These are phyloP conservation scores for Cytidiella melzeri DNA, from an alignment of 768 basidiomycete genomes.

Conservation along the genomic window DNA sequence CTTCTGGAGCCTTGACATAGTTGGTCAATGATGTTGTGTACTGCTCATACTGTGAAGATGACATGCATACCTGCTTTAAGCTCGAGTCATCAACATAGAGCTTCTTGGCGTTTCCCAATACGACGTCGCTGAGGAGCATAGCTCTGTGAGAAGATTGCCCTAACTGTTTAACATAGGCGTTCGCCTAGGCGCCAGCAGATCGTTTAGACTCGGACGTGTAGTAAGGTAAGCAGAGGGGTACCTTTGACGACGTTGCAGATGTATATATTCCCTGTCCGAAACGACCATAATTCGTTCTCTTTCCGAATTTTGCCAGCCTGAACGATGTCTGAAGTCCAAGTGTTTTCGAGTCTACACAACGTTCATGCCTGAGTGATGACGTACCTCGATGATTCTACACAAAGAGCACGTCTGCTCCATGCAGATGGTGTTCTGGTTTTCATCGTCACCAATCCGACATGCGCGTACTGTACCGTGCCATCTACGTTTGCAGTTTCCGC, in stretches of 20 bases:
- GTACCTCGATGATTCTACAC: constrained; percentile 7
- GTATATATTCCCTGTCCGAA: constrained; percentile 11
- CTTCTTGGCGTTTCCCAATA: constrained; percentile 48
- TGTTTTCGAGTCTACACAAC: not conserved
- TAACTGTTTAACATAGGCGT: constrained; percentile 5
- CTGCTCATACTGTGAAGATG: too few relatives aligned
- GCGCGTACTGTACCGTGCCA: constrained; percentile 10
- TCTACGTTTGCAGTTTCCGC: constrained; percentile 3
- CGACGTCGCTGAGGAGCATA: constrained; percentile 9
- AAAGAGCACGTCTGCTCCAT: not conserved
- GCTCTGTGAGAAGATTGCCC: constrained; percentile 1
- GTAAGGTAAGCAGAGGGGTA: not conserved
- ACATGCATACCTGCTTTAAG: constrained; percentile 29
- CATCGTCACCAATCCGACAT: constrained; percentile 7
- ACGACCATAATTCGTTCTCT: constrained; percentile 4
- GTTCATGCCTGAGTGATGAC: not conserved
- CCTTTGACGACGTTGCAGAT: constrained; percentile 11
- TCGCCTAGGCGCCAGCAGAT: not conserved
- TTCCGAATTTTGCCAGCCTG: not conserved
- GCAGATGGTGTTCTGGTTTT: constrained; percentile 1
- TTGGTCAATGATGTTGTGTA: not conserved
- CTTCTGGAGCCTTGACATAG: constrained; percentile 17
- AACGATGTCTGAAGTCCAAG: constrained; percentile 6
- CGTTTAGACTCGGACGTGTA: not conserved
- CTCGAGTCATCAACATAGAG: constrained; percentile 50